Conservation (phyloP, 805 yeast genomes). For the Yamadazyma paraphyllophila region DNA sequence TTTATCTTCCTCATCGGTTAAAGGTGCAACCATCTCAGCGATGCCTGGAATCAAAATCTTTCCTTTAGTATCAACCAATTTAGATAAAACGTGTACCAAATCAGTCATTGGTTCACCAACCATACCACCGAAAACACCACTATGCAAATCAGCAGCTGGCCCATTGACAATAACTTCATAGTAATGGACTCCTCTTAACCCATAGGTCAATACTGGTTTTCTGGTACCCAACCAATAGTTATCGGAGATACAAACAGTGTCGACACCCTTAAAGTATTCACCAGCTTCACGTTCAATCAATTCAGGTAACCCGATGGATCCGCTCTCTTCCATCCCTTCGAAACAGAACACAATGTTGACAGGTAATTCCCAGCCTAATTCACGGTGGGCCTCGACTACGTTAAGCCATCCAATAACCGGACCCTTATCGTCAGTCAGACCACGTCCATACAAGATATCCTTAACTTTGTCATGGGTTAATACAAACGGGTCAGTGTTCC, state of each 20-base stretch:
- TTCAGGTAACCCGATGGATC: constrained; percentile 86
- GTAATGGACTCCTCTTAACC: constrained; percentile 94
- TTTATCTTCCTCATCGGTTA: constrained; percentile 74
- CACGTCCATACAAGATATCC: constrained; percentile 82
- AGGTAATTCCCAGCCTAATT: constrained; percentile 82
- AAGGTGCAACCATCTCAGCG: constrained; percentile 91
- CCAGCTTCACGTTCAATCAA: constrained; percentile 78
- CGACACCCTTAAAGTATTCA: constrained; percentile 79
- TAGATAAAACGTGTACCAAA: constrained; percentile 70
- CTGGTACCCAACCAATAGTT: constrained; percentile 98
- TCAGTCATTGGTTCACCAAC: constrained; percentile 98
- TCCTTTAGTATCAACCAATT: constrained; percentile 79
- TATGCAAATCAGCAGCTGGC: constrained; percentile 95
- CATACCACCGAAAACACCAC: constrained; percentile 96
- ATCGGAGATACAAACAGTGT: constrained; percentile 93
- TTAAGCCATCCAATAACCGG: constrained; percentile 98
- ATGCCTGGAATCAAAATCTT: constrained; percentile 85
- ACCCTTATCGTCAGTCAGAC: constrained; percentile 97
- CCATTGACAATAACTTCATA: constrained; percentile 81
- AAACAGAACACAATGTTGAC: constrained; percentile 90
- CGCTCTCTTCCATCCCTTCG: constrained; percentile 99
- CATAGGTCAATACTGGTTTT: constrained; percentile 96
- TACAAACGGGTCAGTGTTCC: constrained; percentile 90
- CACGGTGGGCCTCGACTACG: constrained; percentile 84
- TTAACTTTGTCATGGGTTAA: constrained; percentile 58